A percentile compares a stretch with the other conserved stretches of the same genome.
These are phyloP conservation scores for Microcera coccophila DNA, from an alignment of 2,329 filamentous ascomycete genomes.

Conservation along the genomic window DNA sequence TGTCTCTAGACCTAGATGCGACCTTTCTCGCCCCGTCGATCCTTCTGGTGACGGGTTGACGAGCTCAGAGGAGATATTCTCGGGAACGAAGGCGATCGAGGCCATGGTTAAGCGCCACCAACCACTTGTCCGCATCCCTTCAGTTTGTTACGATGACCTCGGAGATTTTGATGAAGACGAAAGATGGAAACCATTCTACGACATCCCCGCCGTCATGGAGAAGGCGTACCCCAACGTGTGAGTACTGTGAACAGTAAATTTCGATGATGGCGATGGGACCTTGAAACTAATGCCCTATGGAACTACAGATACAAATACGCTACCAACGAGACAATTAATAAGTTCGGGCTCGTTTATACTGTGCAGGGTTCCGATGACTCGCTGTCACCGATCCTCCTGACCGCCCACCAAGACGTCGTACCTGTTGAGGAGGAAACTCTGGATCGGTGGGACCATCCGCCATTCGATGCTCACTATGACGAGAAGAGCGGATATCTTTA, in stretches of 20 bases:
- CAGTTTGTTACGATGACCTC: conserved; percentile 52
- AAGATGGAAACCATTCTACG: conserved; percentile 49
- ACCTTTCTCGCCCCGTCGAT: conserved; percentile 27
- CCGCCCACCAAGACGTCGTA: conserved; percentile 41
- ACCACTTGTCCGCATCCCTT: conserved; percentile 49
- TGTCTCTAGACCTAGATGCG: no score
- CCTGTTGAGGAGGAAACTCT: conserved; percentile 39
- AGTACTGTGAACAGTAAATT: conserved; percentile 22
- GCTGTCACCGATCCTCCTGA: conserved; percentile 39
- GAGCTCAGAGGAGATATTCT: conserved; percentile 27
- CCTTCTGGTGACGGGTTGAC: conserved; percentile 27
- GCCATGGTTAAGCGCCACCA: conserved; percentile 45
- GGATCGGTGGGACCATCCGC: conserved; percentile 34
- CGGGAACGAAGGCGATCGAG: conserved; percentile 24
- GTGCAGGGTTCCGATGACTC: conserved; percentile 48
- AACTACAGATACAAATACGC: conserved; percentile 36
- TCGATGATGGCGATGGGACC: no score
- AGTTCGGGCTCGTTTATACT: conserved; percentile 57
- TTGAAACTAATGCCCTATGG: not conserved
- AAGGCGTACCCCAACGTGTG: conserved; percentile 46
- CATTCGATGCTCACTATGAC: conserved; percentile 37
- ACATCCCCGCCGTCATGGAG: conserved; percentile 43
- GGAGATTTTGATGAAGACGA: conserved; percentile 48
- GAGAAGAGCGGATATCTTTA: conserved; percentile 32
- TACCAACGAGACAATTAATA: conserved; percentile 52